Evolutionary conservation across 1,284 basidiomycete species (phyloP), one percentile per base, ranked within the genome.

Genomic region (Earliella scabrosa): DNA sequence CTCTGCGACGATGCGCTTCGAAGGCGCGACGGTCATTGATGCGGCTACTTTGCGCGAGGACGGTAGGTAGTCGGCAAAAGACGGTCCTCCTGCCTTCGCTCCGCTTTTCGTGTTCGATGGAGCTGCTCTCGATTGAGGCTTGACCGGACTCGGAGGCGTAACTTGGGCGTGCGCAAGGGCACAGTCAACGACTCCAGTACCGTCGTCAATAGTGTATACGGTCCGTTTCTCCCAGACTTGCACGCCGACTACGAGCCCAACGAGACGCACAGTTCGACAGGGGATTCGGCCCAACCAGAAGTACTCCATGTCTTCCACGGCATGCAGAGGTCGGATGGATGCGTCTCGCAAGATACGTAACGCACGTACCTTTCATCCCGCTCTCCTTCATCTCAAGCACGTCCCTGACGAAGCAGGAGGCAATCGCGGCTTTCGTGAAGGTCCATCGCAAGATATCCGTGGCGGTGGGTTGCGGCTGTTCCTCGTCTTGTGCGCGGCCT

Each of bases 201-300:
- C 87, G 64, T 92, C 90, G 64, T 92, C 90, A 53, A 92, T 87
- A 87, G 57, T 43, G 65, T 90, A 90, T 0, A 85, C 64, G 11
- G 82, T 75, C 31, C 80, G 79, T 61, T 76, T 79, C 56, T 91
- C 88, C 54, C 82, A 84, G 0, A 76, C 69, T 52, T 81, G 77
- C 4, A 88, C 70, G 2, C 83, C 88, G 1, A 91, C 83, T 6
- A 91, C 70, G 48, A 89, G 69, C 1, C 85, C 89, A 9, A 86
- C 76, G 2, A 90, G 64, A 24, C 75, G 71, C 10, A 88, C 82
- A 1, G 71, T 82, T 13, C 88, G 76, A 68, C 88, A 91, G 3
- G 89, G 90, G 1, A 86, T 77, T n/a, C 83, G 72, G 10, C 86
- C 86, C 10, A 92, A 72, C 87, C 87, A 87, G 68, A 80, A 90